A percentile compares a stretch with the other conserved stretches of the same genome.
These are phyloP conservation scores for Pleurotus platypus DNA, from an alignment of 768 basidiomycete genomes.

Conservation along the genomic window DNA sequence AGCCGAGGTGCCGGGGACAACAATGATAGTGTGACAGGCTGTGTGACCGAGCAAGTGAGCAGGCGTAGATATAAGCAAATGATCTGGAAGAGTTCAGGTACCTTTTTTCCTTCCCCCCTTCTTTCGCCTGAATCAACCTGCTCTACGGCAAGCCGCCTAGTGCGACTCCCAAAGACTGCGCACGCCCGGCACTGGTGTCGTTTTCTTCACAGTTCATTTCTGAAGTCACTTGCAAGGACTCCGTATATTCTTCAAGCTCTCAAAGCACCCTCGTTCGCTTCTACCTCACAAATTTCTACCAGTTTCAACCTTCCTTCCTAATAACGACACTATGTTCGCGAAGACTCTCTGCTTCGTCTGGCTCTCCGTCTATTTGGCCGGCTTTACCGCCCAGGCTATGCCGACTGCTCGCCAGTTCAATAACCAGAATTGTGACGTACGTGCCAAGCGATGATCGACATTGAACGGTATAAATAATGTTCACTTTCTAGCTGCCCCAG, in stretches of 20 bases:
- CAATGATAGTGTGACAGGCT: conserved; percentile 4
- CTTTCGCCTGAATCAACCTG: conserved; percentile 6
- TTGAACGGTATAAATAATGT: conserved; percentile 7
- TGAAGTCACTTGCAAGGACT: conserved; percentile 20
- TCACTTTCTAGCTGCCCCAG: conserved; percentile 12
- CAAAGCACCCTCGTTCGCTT: conserved; percentile 25
- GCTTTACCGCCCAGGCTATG: conserved; percentile 26
- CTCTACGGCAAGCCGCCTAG: conserved; percentile 31
- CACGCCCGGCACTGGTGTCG: conserved; percentile 55
- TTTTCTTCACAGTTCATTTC: conserved; percentile 32
- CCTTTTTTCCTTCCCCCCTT: conserved; percentile 4
- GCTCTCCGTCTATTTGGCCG: conserved; percentile 33
- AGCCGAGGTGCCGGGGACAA: conserved; percentile 3
- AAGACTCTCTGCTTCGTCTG: conserved; percentile 35
- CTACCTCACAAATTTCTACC: conserved; percentile 16
- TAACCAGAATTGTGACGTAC: conserved; percentile 17
- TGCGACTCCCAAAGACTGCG: conserved; percentile 35
- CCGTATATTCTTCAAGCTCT: conserved; percentile 19
- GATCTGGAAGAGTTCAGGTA: neutral
- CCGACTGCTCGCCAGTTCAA: conserved; percentile 19
- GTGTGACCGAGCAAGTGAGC: conserved; percentile 6
- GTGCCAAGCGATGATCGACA: conserved; percentile 5
- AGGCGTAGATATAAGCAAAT: neutral
- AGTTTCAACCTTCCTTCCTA: conserved; percentile 13
- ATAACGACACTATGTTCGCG: conserved; percentile 35